phyloP scores from a whole-genome alignment of 2,329 filamentous ascomycete species.

The Cladobotryum protrusum region DNA sequence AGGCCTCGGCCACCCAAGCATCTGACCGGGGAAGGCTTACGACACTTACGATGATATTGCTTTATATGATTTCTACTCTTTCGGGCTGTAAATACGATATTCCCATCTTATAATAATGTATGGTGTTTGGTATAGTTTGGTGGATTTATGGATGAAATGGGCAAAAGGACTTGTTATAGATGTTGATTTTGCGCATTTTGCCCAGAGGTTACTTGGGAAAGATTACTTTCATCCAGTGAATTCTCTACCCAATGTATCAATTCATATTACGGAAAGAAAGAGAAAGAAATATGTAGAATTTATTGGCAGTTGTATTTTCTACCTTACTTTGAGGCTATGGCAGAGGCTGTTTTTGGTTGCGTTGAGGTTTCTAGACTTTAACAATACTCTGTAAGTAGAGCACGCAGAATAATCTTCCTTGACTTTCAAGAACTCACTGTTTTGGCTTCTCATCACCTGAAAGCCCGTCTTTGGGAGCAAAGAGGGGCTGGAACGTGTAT shows the following conservation, averaged over 20 bases:
- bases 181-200: too few species aligned
- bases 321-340: background rate
- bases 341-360: background rate
- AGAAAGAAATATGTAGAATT: background rate
- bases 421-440: slow-evolving; percentile 8
- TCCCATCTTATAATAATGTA: too few species aligned
- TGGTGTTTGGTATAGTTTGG: too few species aligned
- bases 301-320: background rate
- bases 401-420: background rate
- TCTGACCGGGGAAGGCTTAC: too few species aligned
- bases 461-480: slow-evolving; percentile 19
- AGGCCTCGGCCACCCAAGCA: background rate
- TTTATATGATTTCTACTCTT: background rate
- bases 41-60: background rate
- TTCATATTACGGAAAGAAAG: background rate
- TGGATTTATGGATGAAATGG: too few species aligned
- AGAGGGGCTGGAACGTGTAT: slow-evolving; percentile 32
- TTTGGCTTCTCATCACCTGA: slow-evolving; percentile 9
- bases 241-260: background rate
- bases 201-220: too few species aligned
- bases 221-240: too few species aligned
- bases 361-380: background rate
- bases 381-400: background rate
- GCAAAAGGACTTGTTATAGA: too few species aligned
- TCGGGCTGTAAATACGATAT: too few species aligned